Conservation (phyloP, 371 early-diverging fungal genomes). For the Circinella minor region DNA sequence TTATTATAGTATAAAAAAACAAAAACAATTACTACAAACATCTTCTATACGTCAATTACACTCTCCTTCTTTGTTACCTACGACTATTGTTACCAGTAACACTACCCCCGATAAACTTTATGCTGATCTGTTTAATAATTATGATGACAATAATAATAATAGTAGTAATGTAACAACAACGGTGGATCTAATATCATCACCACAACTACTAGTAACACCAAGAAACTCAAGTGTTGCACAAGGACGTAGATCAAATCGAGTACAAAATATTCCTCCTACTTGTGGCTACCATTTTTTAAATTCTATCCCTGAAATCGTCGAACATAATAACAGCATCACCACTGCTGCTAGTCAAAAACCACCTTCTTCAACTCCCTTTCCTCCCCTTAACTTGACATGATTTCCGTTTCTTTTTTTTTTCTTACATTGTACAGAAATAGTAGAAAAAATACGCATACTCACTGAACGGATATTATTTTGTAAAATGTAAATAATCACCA, state of each 20-base stretch:
- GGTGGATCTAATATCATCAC: neutral
- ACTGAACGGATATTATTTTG: neutral
- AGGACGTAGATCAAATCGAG: conserved; percentile 1
- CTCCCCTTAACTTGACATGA: neutral
- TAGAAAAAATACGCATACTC: neutral
- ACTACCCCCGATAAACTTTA: too few species aligned
- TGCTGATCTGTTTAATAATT: too few species aligned
- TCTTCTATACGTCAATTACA: too few species aligned
- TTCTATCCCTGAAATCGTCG: conserved; percentile 11
- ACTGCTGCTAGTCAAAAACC: neutral
- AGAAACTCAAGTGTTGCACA: neutral
- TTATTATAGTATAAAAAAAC: neutral
- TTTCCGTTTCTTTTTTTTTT: too few species aligned
- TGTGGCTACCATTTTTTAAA: conserved; percentile 9
- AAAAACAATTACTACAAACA: neutral
- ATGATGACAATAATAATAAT: too few species aligned
- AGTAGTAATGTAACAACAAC: neutral
- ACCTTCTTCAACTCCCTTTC: neutral
- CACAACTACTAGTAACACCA: neutral
- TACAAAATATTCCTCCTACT: conserved; percentile 2
- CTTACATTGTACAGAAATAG: conserved; percentile 2
- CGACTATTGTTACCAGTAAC: too few species aligned
- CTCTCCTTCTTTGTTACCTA: neutral
- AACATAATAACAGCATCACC: neutral
- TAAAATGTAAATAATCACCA: neutral